Evolutionary conservation across 495 filamentous ascomycete species (phyloP).

Genomic region (Trichoderma reesei): DNA sequence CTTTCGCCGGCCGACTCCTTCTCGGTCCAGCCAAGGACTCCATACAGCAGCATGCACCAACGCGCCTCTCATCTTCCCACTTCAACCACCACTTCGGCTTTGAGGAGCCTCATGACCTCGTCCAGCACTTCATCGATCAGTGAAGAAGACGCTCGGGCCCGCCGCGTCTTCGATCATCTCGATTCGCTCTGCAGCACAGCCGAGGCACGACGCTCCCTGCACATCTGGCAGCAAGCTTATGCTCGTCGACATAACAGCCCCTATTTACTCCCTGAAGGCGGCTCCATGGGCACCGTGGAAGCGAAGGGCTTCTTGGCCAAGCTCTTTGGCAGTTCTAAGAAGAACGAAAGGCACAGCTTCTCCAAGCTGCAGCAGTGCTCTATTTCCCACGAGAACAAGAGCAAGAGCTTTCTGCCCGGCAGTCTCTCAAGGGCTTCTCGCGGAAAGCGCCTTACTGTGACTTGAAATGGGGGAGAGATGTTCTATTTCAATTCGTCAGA

Average conservation of each 20-base stretch:
- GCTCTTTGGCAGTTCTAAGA: conserved; percentile 9
- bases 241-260: conserved; percentile 21
- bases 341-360: conserved; percentile 18
- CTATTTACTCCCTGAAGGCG: conserved; percentile 24
- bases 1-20: neutral
- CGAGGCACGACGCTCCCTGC: conserved; percentile 39
- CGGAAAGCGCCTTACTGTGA: neutral
- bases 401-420: conserved; percentile 10
- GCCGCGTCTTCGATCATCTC: conserved; percentile 40
- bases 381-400: conserved; percentile 13
- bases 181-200: conserved; percentile 37
- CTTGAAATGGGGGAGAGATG: neutral
- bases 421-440: conserved; percentile 11
- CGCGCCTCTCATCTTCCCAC: conserved; percentile 7
- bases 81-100: conserved; percentile 14
- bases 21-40: neutral
- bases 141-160: conserved; percentile 32
- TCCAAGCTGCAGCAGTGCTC: conserved; percentile 16
- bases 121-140: conserved; percentile 18
- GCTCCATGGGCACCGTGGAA: conserved; percentile 26
- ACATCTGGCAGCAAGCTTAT: conserved; percentile 36
- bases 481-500: neutral
- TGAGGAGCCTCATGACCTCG: conserved; percentile 12
- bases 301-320: conserved; percentile 7
- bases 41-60: conserved; percentile 8